Conservation (phyloP, 345 rosid genomes). For the Aethionema arabicum region DNA sequence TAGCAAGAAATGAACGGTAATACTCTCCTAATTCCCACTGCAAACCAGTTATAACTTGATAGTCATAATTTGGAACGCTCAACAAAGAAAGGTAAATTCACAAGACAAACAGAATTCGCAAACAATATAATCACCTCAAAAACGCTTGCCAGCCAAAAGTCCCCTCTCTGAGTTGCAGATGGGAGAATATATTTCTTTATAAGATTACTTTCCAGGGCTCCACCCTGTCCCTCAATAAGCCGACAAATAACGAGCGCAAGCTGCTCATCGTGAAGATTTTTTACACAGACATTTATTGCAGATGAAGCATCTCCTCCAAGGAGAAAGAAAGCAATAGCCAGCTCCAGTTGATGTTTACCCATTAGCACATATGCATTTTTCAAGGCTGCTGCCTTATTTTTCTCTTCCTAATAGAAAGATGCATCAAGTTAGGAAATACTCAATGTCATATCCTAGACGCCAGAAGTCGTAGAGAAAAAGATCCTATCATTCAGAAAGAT, state of each 20-base stretch:
- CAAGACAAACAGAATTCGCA: constrained; percentile 19
- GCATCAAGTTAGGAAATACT: constrained; percentile 28
- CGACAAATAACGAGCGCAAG: constrained; percentile 88
- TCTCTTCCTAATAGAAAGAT: constrained; percentile 64
- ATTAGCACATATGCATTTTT: constrained; percentile 95
- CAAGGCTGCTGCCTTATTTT: constrained; percentile 85
- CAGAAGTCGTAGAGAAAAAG: constrained; percentile 15
- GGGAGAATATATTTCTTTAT: constrained; percentile 73
- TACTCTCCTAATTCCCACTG: constrained; percentile 92
- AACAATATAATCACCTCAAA: constrained; percentile 57
- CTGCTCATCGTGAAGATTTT: constrained; percentile 88
- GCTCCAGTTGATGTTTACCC: constrained; percentile 90
- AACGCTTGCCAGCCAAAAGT: constrained; percentile 84
- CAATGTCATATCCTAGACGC: constrained; percentile 15
- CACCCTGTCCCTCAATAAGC: constrained; percentile 78
- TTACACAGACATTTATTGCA: constrained; percentile 77
- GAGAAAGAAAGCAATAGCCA: constrained; percentile 86
- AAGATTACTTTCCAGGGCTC: constrained; percentile 61
- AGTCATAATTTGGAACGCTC: constrained; percentile 18
- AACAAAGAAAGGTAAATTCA: constrained; percentile 11
- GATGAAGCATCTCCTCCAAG: constrained; percentile 94
- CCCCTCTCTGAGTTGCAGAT: constrained; percentile 64
- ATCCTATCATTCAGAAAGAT: constrained; percentile 23
- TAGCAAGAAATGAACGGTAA: constrained; percentile 59
- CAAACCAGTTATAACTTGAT: constrained; percentile 35